phyloP scores from a whole-genome alignment of 208 protist genomes.

The Sergeia podlipaevii region DNA sequence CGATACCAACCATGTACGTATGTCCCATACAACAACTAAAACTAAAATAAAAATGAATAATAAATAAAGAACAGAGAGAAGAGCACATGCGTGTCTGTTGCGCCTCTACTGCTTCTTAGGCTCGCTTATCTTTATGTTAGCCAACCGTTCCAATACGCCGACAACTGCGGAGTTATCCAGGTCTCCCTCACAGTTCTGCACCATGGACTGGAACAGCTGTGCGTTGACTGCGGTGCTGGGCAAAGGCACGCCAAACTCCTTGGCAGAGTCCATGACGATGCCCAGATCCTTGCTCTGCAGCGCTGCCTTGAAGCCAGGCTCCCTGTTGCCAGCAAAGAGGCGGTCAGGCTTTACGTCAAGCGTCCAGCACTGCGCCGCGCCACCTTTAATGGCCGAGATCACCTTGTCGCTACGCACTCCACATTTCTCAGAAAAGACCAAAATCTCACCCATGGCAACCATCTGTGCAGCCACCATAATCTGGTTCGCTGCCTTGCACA shows the following conservation, averaged over 20 bases:
- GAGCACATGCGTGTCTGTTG: background rate
- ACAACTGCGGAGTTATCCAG: constrained; percentile 93
- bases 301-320: constrained; percentile 94
- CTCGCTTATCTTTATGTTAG: constrained; percentile 78
- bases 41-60: background rate
- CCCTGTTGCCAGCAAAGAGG: constrained; percentile 91
- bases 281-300: constrained; percentile 94
- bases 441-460: constrained; percentile 93
- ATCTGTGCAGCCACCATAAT: constrained; percentile 94
- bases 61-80: constrained; percentile 2
- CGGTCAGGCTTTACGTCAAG: constrained; percentile 90
- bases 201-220: constrained; percentile 91
- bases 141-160: constrained; percentile 90
- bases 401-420: constrained; percentile 81
- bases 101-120: constrained; percentile 27
- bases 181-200: constrained; percentile 86
- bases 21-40: background rate
- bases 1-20: background rate
- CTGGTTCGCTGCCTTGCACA: constrained; percentile 96
- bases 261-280: constrained; percentile 91
- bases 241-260: constrained; percentile 83
- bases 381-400: constrained; percentile 84
- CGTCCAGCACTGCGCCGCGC: constrained; percentile 92
- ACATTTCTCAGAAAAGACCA: constrained; percentile 92
- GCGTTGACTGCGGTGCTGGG: constrained; percentile 88